Conservation (phyloP, 2,329 filamentous ascomycete species). For the Bipolaris cookei region DNA sequence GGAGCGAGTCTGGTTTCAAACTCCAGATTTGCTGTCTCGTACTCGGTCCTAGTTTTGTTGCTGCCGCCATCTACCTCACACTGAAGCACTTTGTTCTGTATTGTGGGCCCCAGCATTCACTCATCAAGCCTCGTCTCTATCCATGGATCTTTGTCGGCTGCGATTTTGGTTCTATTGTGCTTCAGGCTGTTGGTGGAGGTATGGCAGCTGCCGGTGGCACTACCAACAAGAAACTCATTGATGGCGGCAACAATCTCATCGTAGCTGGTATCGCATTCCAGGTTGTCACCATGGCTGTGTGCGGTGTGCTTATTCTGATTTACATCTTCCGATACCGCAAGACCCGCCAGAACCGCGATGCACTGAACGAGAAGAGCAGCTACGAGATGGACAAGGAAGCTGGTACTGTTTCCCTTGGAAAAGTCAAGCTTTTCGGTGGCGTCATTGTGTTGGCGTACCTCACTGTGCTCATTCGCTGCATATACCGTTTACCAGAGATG, state of each 20-base stretch:
- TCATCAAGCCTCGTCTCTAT: slow-evolving; percentile 53
- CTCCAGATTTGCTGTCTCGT: slow-evolving; percentile 54
- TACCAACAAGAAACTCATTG: slow-evolving; percentile 43
- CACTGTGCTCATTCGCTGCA: slow-evolving; percentile 55
- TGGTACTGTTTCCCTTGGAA: slow-evolving; percentile 21
- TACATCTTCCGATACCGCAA: slow-evolving; percentile 41
- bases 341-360: slow-evolving; percentile 12
- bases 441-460: slow-evolving; percentile 49
- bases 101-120: slow-evolving; percentile 51
- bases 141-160: slow-evolving; percentile 65
- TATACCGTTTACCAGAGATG: slow-evolving; percentile 57
- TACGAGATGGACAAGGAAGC: slow-evolving; percentile 33
- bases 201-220: slow-evolving; percentile 55
- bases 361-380: slow-evolving; percentile 31
- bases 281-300: slow-evolving; percentile 59
- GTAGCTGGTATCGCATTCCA: slow-evolving; percentile 63
- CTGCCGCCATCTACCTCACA: slow-evolving; percentile 56
- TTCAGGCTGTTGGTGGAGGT: slow-evolving; percentile 63
- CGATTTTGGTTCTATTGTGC: slow-evolving; percentile 61
- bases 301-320: slow-evolving; percentile 48
- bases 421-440: slow-evolving; percentile 30
- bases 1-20: slow-evolving; percentile 51
- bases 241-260: slow-evolving; percentile 59
- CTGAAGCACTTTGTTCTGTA: slow-evolving; percentile 56
- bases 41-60: slow-evolving; percentile 53